Evolutionary conservation across 2,329 filamentous ascomycete genomes (phyloP).

Genomic region (Canariomyces notabilis): DNA sequence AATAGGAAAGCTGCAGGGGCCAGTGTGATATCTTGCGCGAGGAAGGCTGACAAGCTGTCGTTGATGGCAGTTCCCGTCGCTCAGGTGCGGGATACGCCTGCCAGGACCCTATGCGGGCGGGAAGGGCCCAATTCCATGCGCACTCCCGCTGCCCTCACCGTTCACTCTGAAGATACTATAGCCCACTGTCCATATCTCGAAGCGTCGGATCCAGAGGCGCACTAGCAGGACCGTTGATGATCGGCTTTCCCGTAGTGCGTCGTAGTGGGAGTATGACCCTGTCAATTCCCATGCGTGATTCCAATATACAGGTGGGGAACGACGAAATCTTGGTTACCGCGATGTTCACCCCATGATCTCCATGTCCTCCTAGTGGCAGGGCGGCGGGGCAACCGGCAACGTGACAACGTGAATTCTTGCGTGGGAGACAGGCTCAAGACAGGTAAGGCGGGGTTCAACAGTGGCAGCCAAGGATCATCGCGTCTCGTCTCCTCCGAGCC

Average conservation of each 20-base stretch:
- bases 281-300: background rate
- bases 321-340: conserved; percentile 7
- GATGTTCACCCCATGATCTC: background rate
- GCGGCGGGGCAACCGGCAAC: conserved; percentile 6
- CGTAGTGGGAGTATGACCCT: conserved; percentile 7
- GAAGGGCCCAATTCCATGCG: background rate
- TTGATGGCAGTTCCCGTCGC: too few relatives aligned
- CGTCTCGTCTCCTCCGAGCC: conserved; percentile 12
- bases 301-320: background rate
- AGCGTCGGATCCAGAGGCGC: background rate
- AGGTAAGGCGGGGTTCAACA: conserved; percentile 3
- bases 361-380: background rate
- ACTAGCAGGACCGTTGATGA: background rate
- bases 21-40: too few relatives aligned
- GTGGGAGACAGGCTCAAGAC: too few relatives aligned
- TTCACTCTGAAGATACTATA: too few relatives aligned
- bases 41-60: conserved; percentile 5
- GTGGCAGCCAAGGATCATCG: conserved; percentile 2
- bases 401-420: conserved; percentile 1
- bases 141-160: too few relatives aligned
- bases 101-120: too few relatives aligned
- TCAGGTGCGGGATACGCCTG: too few relatives aligned
- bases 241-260: conserved; percentile 4
- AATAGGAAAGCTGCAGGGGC: conserved; percentile 1
- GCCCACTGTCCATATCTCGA: background rate